phyloP scores from a whole-genome alignment of 306 rosid genomes.

The Geum urbanum region DNA sequence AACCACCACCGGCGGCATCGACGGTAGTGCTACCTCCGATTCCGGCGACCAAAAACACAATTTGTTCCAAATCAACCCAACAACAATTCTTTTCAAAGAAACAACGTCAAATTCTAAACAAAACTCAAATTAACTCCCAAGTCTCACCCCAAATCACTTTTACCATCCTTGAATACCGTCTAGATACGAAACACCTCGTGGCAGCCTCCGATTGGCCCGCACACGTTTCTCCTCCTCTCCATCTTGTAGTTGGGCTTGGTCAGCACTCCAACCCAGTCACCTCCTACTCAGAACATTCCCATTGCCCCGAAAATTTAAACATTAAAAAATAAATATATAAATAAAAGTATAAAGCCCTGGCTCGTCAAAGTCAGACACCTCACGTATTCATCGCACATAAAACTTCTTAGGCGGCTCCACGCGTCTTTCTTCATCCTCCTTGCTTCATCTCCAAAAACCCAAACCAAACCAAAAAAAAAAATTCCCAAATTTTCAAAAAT shows the following conservation, averaged over 20 bases:
- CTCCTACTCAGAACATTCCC: not conserved
- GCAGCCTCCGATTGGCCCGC: not conserved
- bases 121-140: no score
- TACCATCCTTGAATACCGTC: not conserved
- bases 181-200: not conserved
- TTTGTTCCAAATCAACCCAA: no score
- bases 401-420: slow-evolving; percentile 21
- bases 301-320: not conserved
- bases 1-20: no score
- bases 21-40: no score
- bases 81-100: no score
- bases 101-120: no score
- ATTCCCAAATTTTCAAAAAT: no score
- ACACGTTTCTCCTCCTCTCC: not conserved
- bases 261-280: not conserved
- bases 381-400: not conserved
- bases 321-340: not conserved
- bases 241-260: not conserved
- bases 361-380: slow-evolving; percentile 1
- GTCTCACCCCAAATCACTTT: not conserved
- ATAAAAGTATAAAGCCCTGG: not conserved
- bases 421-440: slow-evolving; percentile 20
- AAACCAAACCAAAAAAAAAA: not conserved
- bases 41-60: no score
- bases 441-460: not conserved